Evolutionary conservation across 768 basidiomycete genomes (phyloP).

Genomic region (Boletus rubroflammeus): DNA sequence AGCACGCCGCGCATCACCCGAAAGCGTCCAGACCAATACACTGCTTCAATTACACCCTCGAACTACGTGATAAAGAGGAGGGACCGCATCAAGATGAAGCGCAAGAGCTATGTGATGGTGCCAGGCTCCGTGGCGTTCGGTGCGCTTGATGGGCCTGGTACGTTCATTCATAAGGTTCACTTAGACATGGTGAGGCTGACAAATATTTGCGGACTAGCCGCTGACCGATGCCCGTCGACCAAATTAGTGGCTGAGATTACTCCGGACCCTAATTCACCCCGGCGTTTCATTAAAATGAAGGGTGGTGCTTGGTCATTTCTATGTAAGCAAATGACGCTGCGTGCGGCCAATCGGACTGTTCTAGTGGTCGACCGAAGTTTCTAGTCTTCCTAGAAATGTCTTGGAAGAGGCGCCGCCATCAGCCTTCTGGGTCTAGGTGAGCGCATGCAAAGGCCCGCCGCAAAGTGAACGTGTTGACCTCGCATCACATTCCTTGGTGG

Average conservation of each 20-base stretch:
- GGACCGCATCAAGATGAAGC: constrained; percentile 6
- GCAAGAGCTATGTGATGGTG: constrained; percentile 14
- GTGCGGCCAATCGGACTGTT: constrained; percentile 6
- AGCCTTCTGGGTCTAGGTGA: constrained; percentile 12
- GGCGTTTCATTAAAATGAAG: constrained; percentile 20
- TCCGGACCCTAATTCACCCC: constrained; percentile 20
- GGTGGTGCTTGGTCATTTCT: constrained; percentile 12
- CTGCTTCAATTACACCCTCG: constrained; percentile 7
- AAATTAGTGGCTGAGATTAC: constrained; percentile 16
- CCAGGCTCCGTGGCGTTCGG: constrained; percentile 12
- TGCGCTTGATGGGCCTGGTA: constrained; percentile 15
- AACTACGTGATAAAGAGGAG: constrained; percentile 2
- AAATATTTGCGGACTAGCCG: constrained; percentile 15
- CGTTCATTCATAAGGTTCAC: constrained; percentile 5
- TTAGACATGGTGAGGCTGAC: constrained; percentile 19
- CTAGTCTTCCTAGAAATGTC: constrained; percentile 12
- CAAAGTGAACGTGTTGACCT: constrained; percentile 14
- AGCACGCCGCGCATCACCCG: constrained; percentile 1
- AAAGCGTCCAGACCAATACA: constrained; percentile 3
- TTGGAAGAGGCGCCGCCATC: constrained; percentile 6
- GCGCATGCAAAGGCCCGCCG: constrained; percentile 10
- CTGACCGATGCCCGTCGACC: constrained; percentile 13
- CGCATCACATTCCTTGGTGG: constrained; percentile 13
- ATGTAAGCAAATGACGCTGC: constrained; percentile 10
- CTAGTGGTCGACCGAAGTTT: constrained; percentile 4